These are phyloP conservation scores for Lipomyces orientalis DNA, from an alignment of 805 yeast genomes.

Conservation along the genomic window DNA sequence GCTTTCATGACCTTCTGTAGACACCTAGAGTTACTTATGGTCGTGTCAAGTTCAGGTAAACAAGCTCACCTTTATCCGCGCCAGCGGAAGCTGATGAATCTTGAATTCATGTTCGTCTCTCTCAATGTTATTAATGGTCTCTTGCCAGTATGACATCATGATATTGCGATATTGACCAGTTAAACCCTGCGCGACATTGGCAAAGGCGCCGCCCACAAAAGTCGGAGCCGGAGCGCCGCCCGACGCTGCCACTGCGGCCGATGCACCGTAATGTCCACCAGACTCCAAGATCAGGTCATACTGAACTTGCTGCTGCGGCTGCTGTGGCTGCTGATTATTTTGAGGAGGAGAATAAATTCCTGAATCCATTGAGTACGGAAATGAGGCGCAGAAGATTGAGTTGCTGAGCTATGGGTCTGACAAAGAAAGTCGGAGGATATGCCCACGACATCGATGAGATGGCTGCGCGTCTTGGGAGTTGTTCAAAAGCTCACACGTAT, in stretches of 20 bases:
- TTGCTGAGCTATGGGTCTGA: not conserved
- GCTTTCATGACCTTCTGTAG: conserved; percentile 39
- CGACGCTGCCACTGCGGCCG: conserved; percentile 38
- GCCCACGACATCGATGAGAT: no score
- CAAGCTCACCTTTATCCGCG: conserved; percentile 78
- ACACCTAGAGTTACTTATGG: not conserved
- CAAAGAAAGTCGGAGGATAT: not conserved
- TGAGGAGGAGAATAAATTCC: not conserved
- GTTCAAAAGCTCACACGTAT: not conserved
- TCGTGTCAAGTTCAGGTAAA: not conserved
- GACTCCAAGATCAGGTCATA: conserved; percentile 35
- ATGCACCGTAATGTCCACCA: conserved; percentile 40
- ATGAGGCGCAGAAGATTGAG: no score
- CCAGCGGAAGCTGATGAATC: conserved; percentile 92
- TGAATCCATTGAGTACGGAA: not conserved
- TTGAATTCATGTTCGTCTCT: conserved; percentile 89
- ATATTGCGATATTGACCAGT: conserved; percentile 79
- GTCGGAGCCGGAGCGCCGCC: conserved; percentile 39
- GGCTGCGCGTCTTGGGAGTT: not conserved
- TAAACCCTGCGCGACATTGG: conserved; percentile 92
- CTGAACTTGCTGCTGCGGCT: conserved; percentile 30
- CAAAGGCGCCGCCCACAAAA: conserved; percentile 64
- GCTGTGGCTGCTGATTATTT: conserved; percentile 14
- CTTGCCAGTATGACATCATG: conserved; percentile 98
- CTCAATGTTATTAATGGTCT: conserved; percentile 88